A percentile compares a stretch with the other conserved stretches of the same genome.
These are phyloP conservation scores for Cynanchum wilfordii DNA, from an alignment of 257 asterid species.

Conservation along the genomic window DNA sequence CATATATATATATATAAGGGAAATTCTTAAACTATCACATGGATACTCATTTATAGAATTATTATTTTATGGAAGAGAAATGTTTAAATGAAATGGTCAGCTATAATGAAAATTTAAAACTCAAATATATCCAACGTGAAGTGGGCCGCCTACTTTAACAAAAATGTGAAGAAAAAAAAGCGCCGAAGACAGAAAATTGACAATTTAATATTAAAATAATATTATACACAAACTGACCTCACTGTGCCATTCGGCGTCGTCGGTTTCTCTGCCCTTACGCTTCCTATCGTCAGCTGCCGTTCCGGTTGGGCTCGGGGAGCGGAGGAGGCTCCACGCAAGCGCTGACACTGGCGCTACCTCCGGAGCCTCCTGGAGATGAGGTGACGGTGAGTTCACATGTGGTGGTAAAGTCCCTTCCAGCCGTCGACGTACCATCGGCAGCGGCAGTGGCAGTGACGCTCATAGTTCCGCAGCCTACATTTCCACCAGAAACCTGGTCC, in stretches of 20 bases:
- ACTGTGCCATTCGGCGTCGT: conserved; percentile 52
- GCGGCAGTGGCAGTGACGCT: conserved; percentile 23
- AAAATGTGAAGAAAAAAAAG: background rate
- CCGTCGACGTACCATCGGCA: conserved; percentile 19
- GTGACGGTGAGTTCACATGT: conserved; percentile 46
- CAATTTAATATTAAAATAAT: background rate
- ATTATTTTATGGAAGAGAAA: too few species aligned
- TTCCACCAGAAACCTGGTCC: conserved; percentile 19
- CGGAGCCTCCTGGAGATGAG: conserved; percentile 59
- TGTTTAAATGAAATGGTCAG: too few species aligned
- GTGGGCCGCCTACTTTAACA: background rate
- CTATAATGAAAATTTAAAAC: too few species aligned
- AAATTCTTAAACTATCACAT: too few species aligned
- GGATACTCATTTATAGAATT: too few species aligned
- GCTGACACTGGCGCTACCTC: conserved; percentile 43
- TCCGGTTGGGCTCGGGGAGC: conserved; percentile 6
- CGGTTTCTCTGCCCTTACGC: conserved; percentile 53
- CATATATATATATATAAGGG: too few species aligned
- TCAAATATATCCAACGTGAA: too few species aligned
- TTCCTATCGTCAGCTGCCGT: conserved; percentile 43
- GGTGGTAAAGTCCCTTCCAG: conserved; percentile 26
- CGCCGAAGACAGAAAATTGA: background rate
- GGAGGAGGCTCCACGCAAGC: conserved; percentile 36
- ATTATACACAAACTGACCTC: conserved; percentile 40
- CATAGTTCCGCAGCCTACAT: conserved; percentile 22